Percentiles rank a stretch among this genome's conserved stretches.
Evolutionary conservation across 208 protist species (phyloP).

Genomic region (Phytomonas sp.): DNA sequence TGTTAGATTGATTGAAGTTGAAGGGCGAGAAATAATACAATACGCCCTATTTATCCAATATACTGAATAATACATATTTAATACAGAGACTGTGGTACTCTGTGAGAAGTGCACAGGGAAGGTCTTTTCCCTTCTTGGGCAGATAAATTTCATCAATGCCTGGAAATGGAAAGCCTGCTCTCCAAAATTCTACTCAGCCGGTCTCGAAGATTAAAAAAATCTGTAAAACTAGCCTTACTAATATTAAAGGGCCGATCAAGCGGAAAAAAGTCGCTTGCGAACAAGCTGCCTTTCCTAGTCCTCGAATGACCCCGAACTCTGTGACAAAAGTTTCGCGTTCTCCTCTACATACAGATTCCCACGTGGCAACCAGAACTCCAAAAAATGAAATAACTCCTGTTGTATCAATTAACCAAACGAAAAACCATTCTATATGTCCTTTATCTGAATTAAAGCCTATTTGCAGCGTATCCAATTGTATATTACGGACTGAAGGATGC

Average conservation of each 20-base stretch:
- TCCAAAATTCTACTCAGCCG: not conserved
- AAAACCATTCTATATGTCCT: not conserved
- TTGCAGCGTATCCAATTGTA: not conserved
- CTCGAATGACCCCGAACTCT: not conserved
- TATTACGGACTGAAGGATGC: not conserved
- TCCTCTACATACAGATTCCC: not conserved
- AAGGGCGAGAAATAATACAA: not conserved
- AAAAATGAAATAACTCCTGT: not conserved
- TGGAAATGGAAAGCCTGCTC: not conserved
- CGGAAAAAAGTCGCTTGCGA: not conserved
- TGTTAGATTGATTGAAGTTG: not conserved
- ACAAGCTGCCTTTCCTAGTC: not conserved
- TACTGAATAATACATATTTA: not conserved
- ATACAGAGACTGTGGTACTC: not conserved
- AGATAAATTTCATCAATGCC: not conserved
- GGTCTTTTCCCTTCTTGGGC: not conserved
- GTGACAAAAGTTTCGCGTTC: not conserved
- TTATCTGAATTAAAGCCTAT: not conserved
- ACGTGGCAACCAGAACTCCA: not conserved
- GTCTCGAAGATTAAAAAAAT: not conserved
- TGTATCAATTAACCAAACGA: not conserved
- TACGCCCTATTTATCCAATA: not conserved
- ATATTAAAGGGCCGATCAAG: not conserved
- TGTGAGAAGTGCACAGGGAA: not conserved
- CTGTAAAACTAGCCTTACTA: not conserved